These are phyloP conservation scores for Tephrocybe sp. DNA, from an alignment of 768 basidiomycete species.

Conservation along the genomic window DNA sequence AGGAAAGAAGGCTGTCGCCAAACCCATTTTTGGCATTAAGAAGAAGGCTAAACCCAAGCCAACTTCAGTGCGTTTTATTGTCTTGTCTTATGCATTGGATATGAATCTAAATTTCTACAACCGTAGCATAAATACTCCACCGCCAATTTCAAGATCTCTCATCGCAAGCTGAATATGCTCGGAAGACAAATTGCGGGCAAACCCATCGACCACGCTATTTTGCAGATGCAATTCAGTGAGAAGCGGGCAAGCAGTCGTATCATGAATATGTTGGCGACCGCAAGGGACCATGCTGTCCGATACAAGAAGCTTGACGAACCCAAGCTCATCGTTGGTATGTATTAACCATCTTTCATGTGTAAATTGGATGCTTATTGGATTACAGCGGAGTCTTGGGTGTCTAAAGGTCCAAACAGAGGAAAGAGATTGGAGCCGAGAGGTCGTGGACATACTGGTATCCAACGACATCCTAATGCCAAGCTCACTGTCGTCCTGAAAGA, in stretches of 20 bases:
- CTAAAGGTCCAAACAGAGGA: conserved; percentile 66
- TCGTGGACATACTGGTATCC: conserved; percentile 76
- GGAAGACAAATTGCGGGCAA: conserved; percentile 85
- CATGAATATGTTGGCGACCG: conserved; percentile 84
- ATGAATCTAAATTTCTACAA: conserved; percentile 2
- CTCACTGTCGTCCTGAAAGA: conserved; percentile 76
- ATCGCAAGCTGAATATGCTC: conserved; percentile 88
- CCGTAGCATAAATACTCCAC: conserved; percentile 90
- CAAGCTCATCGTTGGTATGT: conserved; percentile 82
- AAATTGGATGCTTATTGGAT: conserved; percentile 1
- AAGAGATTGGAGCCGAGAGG: conserved; percentile 80
- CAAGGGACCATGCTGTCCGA: conserved; percentile 78
- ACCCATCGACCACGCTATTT: conserved; percentile 91
- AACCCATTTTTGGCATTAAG: conserved; percentile 11
- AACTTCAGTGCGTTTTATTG: conserved; percentile 23
- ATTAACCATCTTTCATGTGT: conserved; percentile 20
- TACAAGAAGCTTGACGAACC: conserved; percentile 72
- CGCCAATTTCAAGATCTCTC: conserved; percentile 89
- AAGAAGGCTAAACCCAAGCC: conserved; percentile 24
- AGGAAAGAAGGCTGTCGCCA: not conserved
- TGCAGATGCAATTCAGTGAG: conserved; percentile 96
- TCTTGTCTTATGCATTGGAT: not conserved
- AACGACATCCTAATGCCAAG: conserved; percentile 71
- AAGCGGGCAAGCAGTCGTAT: conserved; percentile 86
- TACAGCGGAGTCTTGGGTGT: conserved; percentile 91